Evolutionary conservation across 805 yeast species (phyloP), one percentile per base, ranked within the genome.

Genomic region (Yarrowia keelungensis): DNA sequence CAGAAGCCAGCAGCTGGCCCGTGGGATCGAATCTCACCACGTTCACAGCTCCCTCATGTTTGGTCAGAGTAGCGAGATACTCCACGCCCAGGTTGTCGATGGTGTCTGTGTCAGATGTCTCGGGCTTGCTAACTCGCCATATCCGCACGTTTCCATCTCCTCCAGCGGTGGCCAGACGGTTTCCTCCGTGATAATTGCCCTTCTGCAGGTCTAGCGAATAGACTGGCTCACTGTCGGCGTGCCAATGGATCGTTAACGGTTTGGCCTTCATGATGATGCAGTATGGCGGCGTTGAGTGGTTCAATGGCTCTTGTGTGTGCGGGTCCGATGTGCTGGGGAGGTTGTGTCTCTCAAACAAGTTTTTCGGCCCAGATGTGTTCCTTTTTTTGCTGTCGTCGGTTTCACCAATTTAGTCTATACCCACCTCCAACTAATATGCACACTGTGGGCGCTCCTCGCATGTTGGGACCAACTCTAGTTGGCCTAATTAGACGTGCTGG

Each of bases 31-130:
- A 95, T 65, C 97, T 80, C 5, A 91, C 97, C 42, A 87, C 93
- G 75, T 95, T 95, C 22, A 95, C 97, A 0, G 98, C 97, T 76
- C 92, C 97, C 1, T 95, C 90, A 76, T 95, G 99, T 73, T 92
- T 92, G 3, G 89, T 78, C 64, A 95, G 82, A 0, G 97, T 91
- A 16, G 95, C 85, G 38, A 92, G 80, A 76, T 92, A 94, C 70
- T 87, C 89, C 16, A 92, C 89, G 26, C 70, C 68, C n/a, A 53
- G 41, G 12, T 69, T 71, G 8, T 65, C 70, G 85, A 75, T n/a
- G 43, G 77, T 72, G 62, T 75, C 76, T 22, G 66, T 64, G 32
- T 76, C 74, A 42, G 74, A 74, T 3, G 74, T 71, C 46, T 8
- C 70, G 69, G 36, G 72, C 16, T 61, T 49, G 26, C 38, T 14